Base-by-base conservation (phyloP, 2,329 filamentous ascomycete species). In the Fusarium foetens region DNA sequence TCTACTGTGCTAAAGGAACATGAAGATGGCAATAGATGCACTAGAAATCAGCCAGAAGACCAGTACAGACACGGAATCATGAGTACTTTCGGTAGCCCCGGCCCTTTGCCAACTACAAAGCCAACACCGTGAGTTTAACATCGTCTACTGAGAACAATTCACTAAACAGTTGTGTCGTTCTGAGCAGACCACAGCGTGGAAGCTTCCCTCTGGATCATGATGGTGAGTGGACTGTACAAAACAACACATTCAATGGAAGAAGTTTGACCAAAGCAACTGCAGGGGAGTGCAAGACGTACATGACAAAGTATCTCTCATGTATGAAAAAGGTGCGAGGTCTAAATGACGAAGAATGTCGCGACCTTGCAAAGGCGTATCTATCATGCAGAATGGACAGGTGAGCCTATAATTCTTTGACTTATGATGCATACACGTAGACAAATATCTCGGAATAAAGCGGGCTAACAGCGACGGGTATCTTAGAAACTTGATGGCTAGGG, bases 121-220 rank as follows among this genome's bases (percentile, higher is more conserved):
- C 92, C 93, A 60, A 89, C 86, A 36, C 93, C 92, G 89, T 92
- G 83, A 82, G 90, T 86, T 52, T 48, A 35, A 29, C 19, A 29
- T 48, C 48, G 31, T 52, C 27, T 25, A 43, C 27, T 48, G 12
- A 31, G 14, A 58, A 36, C 36, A 59, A 53, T 42, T 68, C 35
- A 68, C 75, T 74, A 58, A 68, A 62, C 42, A 27, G 25, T 27
- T 51, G 27, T 52, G 21, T 64, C 33, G 27, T 33, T 65, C 39
- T 45, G 27, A 58, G 43, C 75, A 96, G 93, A 63, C 95, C 95
- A 6, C 93, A 98, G 81, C 91, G 94, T 77, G 95, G 95, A 66
- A 97, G 93, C 76, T 98, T 98, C 80, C 95, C 95, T 29, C 90
- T 98, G 59, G 95, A 98, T 82, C 95, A 97, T 78, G 94, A 97